These are phyloP conservation scores for Clavispora santaluciae DNA, from an alignment of 805 yeast genomes.

Conservation along the genomic window DNA sequence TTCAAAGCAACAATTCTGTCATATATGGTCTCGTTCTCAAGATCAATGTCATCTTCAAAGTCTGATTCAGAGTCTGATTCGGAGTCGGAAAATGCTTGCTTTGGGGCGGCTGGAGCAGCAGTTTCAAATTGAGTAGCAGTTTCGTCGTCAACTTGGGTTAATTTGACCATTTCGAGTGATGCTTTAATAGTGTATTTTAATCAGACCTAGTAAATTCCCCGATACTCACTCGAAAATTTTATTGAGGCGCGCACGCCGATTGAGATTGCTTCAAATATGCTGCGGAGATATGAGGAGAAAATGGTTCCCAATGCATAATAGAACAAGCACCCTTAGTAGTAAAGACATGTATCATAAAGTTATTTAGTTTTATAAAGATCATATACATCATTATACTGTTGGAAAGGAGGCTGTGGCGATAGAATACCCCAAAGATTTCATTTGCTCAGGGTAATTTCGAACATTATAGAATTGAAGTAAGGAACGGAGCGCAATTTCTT, in stretches of 20 bases:
- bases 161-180: constrained; percentile 58
- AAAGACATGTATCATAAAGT: no score
- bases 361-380: no score
- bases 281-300: not conserved
- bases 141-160: constrained; percentile 67
- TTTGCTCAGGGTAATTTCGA: constrained; percentile 47
- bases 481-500: constrained; percentile 79
- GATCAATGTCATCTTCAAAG: constrained; percentile 65
- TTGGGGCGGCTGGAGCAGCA: constrained; percentile 23
- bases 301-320: not conserved
- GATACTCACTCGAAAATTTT: constrained; percentile 15
- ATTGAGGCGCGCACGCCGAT: constrained; percentile 16
- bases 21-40: constrained; percentile 72
- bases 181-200: not conserved
- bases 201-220: not conserved
- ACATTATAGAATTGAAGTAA: constrained; percentile 72
- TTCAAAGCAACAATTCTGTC: constrained; percentile 90
- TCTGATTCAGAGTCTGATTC: constrained; percentile 51
- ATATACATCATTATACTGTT: not conserved
- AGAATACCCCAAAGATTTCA: constrained; percentile 54
- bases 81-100: constrained; percentile 26
- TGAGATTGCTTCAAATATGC: not conserved
- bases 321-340: no score
- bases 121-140: constrained; percentile 35
- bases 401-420: not conserved